These are phyloP conservation scores for Arthrobotrys megalospora DNA, from an alignment of 2,329 filamentous ascomycete species.

Conservation along the genomic window DNA sequence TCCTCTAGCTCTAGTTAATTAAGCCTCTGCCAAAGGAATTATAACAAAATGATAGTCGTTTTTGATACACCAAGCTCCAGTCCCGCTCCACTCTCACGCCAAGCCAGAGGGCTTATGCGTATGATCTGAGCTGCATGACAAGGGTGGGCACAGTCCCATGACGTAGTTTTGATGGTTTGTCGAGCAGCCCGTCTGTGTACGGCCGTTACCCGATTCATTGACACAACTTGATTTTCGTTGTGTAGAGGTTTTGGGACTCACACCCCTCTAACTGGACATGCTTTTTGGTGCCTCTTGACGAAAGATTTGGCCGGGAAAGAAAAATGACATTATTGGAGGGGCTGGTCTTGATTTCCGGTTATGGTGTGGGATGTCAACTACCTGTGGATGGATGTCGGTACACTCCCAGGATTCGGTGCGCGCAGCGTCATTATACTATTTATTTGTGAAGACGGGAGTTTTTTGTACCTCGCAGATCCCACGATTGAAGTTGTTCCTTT, in stretches of 20 bases:
- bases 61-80: slow-evolving; percentile 1
- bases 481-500: slow-evolving; percentile 32
- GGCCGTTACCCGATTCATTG: slow-evolving; percentile 34
- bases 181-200: background rate
- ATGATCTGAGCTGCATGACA: slow-evolving; percentile 27
- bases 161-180: slow-evolving; percentile 33
- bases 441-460: slow-evolving; percentile 12
- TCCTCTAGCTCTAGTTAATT: background rate
- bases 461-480: slow-evolving; percentile 58
- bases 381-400: slow-evolving; percentile 13
- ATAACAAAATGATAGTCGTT: background rate
- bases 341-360: slow-evolving; percentile 41
- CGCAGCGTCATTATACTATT: slow-evolving; percentile 30
- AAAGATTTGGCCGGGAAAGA: background rate
- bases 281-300: slow-evolving; percentile 7
- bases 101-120: slow-evolving; percentile 1
- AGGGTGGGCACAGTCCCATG: slow-evolving; percentile 27
- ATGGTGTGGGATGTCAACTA: background rate
- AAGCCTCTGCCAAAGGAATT: background rate
- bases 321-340: slow-evolving; percentile 36
- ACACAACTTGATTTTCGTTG: slow-evolving; percentile 30
- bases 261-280: slow-evolving; percentile 7
- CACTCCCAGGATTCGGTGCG: background rate
- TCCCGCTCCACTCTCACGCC: slow-evolving; percentile 1
- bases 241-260: slow-evolving; percentile 23